Percentiles rank a stretch among this genome's conserved stretches.
These are phyloP conservation scores for Protea cynaroides DNA, from an alignment of 164 flowering plant genomes.

Conservation along the genomic window DNA sequence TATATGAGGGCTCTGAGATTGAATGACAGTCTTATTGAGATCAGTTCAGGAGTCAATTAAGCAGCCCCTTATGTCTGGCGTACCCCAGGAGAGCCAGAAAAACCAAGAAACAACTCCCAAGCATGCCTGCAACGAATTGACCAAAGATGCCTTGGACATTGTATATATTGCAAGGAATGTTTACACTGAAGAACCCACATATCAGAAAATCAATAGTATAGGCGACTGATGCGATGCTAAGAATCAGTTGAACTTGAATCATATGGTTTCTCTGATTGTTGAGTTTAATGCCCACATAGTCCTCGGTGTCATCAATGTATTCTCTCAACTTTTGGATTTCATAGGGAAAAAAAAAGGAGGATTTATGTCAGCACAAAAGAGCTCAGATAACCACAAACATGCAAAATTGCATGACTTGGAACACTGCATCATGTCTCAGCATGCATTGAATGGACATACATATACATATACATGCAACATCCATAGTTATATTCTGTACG, in stretches of 20 bases:
- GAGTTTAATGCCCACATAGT: slow-evolving; percentile 91
- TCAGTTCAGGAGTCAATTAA: slow-evolving; percentile 54
- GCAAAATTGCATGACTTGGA: too few species aligned
- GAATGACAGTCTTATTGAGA: too few species aligned
- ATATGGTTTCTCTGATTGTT: slow-evolving; percentile 94
- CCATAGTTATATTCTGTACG: too few species aligned
- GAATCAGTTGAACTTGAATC: slow-evolving; percentile 78
- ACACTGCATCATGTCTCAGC: too few species aligned
- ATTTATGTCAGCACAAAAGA: too few species aligned
- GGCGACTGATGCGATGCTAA: slow-evolving; percentile 92
- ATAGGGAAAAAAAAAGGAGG: background rate
- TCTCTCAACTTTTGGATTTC: slow-evolving; percentile 68
- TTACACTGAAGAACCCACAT: slow-evolving; percentile 87
- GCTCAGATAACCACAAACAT: background rate
- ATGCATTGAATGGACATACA: too few species aligned
- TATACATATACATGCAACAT: too few species aligned
- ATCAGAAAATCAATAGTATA: slow-evolving; percentile 61
- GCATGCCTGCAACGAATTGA: slow-evolving; percentile 37
- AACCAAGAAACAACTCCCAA: slow-evolving; percentile 45
- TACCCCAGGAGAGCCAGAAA: slow-evolving; percentile 72
- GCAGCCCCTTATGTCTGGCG: slow-evolving; percentile 91
- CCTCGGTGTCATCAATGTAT: slow-evolving; percentile 94
- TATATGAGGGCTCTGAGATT: too few species aligned
- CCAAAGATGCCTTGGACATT: slow-evolving; percentile 48
- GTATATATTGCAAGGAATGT: slow-evolving; percentile 65